These are phyloP conservation scores for Falciphora oryzae DNA, from an alignment of 2,329 filamentous ascomycete genomes.

Conservation along the genomic window DNA sequence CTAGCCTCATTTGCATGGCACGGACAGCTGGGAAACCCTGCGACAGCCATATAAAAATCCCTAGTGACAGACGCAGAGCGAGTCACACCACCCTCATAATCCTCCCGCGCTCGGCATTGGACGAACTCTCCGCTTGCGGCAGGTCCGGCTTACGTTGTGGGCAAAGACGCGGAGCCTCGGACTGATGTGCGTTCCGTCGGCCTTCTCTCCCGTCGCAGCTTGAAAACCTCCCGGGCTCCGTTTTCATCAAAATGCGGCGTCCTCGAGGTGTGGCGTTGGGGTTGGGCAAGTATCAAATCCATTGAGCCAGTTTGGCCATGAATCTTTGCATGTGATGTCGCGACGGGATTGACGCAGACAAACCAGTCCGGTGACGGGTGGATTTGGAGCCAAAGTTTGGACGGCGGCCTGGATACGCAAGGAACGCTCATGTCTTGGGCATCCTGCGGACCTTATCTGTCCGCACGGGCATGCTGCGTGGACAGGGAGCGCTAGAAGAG, in stretches of 20 bases:
- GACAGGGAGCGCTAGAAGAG: background rate
- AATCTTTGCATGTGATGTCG: background rate
- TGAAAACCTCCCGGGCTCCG: too few species aligned
- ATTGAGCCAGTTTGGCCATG: too few species aligned
- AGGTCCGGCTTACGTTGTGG: background rate
- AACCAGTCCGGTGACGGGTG: background rate
- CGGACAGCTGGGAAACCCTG: too few species aligned
- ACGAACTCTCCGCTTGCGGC: background rate
- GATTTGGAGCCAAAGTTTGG: background rate
- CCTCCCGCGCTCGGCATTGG: background rate
- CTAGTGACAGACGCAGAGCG: too few species aligned
- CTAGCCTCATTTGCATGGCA: background rate
- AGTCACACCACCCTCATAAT: background rate
- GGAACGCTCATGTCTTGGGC: background rate
- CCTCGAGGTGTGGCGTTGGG: background rate
- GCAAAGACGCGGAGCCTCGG: background rate
- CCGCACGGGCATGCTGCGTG: background rate
- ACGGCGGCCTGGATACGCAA: background rate
- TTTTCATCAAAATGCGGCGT: background rate
- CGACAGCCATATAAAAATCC: too few species aligned
- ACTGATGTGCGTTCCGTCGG: background rate
- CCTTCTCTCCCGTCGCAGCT: background rate
- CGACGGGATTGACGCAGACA: background rate
- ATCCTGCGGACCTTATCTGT: background rate
- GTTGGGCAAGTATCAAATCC: too few species aligned